Percentiles rank a stretch among this genome's conserved stretches.
Conservation (phyloP, 306 rosid species). For the Chamaecrista fasciculata region DNA sequence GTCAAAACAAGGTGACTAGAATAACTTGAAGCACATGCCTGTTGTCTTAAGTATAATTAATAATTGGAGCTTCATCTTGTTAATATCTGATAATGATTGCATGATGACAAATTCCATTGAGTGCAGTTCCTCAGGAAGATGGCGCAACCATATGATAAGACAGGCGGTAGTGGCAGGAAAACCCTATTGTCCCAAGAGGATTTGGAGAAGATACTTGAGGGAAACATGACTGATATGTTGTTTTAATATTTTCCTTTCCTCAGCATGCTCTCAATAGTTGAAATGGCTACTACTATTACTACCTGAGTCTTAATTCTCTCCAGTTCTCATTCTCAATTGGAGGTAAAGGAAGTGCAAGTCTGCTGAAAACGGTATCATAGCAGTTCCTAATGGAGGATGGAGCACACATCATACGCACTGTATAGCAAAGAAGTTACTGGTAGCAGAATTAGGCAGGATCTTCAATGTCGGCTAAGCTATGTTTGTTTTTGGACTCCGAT, state of each 20-base stretch:
- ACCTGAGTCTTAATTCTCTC: neutral
- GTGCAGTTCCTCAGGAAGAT: conserved; percentile 92
- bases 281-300: conserved; percentile 9
- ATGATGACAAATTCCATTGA: neutral
- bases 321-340: neutral
- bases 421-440: neutral
- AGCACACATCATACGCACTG: neutral
- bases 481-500: neutral
- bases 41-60: neutral
- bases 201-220: conserved; percentile 65
- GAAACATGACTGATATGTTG: conserved; percentile 51
- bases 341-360: conserved; percentile 16
- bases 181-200: conserved; percentile 84
- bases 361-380: conserved; percentile 11
- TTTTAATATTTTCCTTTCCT: conserved; percentile 20
- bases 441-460: neutral
- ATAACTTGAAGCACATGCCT: neutral
- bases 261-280: neutral
- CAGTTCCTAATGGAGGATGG: neutral
- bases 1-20: neutral
- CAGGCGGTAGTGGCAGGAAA: conserved; percentile 70
- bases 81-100: conserved; percentile 14
- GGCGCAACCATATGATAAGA: conserved; percentile 96
- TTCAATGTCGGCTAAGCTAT: neutral
- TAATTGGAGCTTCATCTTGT: neutral